phyloP scores from a whole-genome alignment of 495 filamentous ascomycete species.

The Lindgomyces ingoldianus region DNA sequence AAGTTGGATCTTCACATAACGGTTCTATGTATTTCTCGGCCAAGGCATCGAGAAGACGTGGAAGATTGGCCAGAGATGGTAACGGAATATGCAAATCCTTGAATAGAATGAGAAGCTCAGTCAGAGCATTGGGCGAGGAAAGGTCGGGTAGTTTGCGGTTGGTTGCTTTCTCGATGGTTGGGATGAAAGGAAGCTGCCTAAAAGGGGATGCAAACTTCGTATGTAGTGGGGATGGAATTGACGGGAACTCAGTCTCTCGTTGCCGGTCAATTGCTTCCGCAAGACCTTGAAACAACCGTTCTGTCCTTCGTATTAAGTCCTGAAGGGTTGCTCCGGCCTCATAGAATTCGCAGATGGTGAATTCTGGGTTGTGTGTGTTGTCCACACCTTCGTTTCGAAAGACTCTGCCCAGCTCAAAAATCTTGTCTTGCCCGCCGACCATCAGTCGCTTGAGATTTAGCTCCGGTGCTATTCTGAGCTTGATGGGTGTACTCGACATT shows the following conservation, averaged over 20 bases:
- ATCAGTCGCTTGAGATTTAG: conserved; percentile 92
- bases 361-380: conserved; percentile 93
- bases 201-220: conserved; percentile 63
- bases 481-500: conserved; percentile 65
- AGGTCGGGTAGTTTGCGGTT: conserved; percentile 70
- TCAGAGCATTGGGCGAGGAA: conserved; percentile 52
- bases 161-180: conserved; percentile 68
- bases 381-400: conserved; percentile 96
- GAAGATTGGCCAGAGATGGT: conserved; percentile 62
- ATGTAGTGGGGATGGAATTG: conserved; percentile 52
- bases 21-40: conserved; percentile 74
- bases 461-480: conserved; percentile 87
- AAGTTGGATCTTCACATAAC: conserved; percentile 69
- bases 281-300: conserved; percentile 47
- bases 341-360: conserved; percentile 97
- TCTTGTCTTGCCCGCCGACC: conserved; percentile 81
- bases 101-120: conserved; percentile 61
- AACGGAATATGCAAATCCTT: conserved; percentile 52
- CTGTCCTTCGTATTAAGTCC: conserved; percentile 61
- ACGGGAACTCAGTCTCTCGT: conserved; percentile 50
- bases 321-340: conserved; percentile 76
- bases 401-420: conserved; percentile 91
- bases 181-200: conserved; percentile 75
- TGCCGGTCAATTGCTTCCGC: conserved; percentile 47
- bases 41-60: conserved; percentile 84